phyloP scores from a whole-genome alignment of 1,284 basidiomycete genomes.

The Caloboletus firmus region DNA sequence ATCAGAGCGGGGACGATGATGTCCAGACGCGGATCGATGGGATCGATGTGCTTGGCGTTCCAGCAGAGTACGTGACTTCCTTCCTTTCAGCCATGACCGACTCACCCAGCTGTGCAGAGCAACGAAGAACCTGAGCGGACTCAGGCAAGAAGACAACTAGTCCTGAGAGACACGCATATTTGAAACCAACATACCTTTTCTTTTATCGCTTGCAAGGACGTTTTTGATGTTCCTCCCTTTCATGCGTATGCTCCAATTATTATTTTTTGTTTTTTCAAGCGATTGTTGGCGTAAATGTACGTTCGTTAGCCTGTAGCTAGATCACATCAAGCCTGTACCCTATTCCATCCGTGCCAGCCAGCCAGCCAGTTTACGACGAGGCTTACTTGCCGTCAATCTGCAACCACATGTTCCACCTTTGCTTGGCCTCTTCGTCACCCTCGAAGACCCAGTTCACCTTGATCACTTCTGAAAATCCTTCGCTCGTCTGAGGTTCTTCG shows the following conservation, averaged over 20 bases:
- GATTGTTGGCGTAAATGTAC: background rate
- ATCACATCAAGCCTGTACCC: constrained; percentile 5
- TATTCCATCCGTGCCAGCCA: no score
- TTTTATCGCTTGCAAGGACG: background rate
- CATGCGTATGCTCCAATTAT: background rate
- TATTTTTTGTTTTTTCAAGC: background rate
- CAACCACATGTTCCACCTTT: constrained; percentile 77
- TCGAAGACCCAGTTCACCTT: constrained; percentile 79
- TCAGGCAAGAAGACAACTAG: constrained; percentile 49
- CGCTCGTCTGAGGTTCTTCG: constrained; percentile 62
- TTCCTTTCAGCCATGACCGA: background rate
- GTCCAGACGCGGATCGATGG: constrained; percentile 67
- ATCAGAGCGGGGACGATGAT: constrained; percentile 71
- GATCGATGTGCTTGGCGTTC: constrained; percentile 70
- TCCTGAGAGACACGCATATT: background rate
- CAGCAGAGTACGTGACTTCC: constrained; percentile 52
- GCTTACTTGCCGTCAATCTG: constrained; percentile 61
- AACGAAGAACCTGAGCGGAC: constrained; percentile 56
- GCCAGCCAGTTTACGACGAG: background rate
- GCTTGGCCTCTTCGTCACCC: constrained; percentile 68
- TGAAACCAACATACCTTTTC: background rate
- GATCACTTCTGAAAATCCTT: constrained; percentile 78
- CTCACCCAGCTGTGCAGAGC: constrained; percentile 38
- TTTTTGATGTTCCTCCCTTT: background rate
- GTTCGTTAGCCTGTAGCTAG: constrained; percentile 5